Conservation (phyloP, 2,329 filamentous ascomycete genomes). For the Arthrocladium fulminans region DNA sequence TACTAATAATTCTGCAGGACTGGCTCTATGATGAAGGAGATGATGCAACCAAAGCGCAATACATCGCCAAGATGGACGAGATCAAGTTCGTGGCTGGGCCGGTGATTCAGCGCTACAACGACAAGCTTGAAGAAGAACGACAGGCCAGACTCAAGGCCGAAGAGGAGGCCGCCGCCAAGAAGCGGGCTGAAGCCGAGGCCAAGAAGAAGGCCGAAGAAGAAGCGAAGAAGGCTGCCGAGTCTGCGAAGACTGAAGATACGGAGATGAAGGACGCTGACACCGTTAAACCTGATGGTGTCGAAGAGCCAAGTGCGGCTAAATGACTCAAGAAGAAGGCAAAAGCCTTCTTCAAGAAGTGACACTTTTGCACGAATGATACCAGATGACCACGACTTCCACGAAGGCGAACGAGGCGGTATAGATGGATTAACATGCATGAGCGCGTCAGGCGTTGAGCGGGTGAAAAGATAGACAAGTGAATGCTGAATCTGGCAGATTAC, state of each 20-base stretch:
- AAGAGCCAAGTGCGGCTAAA: slow-evolving; percentile 16
- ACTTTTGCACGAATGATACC: background rate
- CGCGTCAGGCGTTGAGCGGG: slow-evolving; percentile 3
- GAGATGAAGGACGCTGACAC: slow-evolving; percentile 55
- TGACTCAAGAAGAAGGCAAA: slow-evolving; percentile 6
- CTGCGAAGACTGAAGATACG: slow-evolving; percentile 36
- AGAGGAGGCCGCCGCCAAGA: slow-evolving; percentile 57
- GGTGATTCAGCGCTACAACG: slow-evolving; percentile 87
- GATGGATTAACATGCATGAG: slow-evolving; percentile 1
- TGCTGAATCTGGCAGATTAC: background rate
- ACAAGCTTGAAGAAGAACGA: slow-evolving; percentile 83
- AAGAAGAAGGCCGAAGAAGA: slow-evolving; percentile 68
- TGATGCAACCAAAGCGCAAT: slow-evolving; percentile 86
- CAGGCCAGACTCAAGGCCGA: slow-evolving; percentile 58
- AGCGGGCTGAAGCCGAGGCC: slow-evolving; percentile 59
- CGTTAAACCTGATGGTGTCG: slow-evolving; percentile 26
- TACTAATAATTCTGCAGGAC: slow-evolving; percentile 53
- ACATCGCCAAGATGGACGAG: slow-evolving; percentile 91
- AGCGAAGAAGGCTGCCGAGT: slow-evolving; percentile 44
- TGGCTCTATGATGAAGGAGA: slow-evolving; percentile 98
- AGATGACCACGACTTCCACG: background rate
- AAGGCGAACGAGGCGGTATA: slow-evolving; percentile 1
- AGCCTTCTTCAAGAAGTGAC: slow-evolving; percentile 3
- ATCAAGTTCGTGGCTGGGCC: slow-evolving; percentile 84
- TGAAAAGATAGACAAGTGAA: background rate